phyloP scores from a whole-genome alignment of 805 yeast genomes.

The Cyberlindnera euphorbiae region DNA sequence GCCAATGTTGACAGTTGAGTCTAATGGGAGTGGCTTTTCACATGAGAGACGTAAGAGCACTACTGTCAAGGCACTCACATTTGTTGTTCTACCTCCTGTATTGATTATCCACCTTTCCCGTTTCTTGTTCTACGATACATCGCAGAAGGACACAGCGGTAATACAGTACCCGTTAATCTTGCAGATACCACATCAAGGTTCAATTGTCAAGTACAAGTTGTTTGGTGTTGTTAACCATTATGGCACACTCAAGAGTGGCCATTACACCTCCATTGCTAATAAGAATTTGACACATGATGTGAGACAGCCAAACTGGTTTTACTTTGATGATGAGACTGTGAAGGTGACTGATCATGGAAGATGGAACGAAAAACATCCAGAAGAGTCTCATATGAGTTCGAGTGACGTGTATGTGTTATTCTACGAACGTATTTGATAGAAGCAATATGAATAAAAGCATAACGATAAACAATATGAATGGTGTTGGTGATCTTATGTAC shows the following conservation, averaged over 20 bases:
- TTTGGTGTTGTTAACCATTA: slow-evolving; percentile 65
- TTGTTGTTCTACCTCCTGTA: slow-evolving; percentile 75
- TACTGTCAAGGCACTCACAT: slow-evolving; percentile 66
- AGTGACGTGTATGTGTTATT: slow-evolving; percentile 67
- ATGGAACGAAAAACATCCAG: slow-evolving; percentile 31
- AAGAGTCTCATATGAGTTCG: slow-evolving; percentile 34
- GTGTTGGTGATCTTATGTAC: too few relatives aligned
- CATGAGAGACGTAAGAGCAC: slow-evolving; percentile 23
- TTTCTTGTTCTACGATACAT: slow-evolving; percentile 51
- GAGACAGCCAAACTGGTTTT: slow-evolving; percentile 54
- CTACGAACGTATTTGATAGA: slow-evolving; percentile 48
- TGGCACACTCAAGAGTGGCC: slow-evolving; percentile 70
- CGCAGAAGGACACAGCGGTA: slow-evolving; percentile 46
- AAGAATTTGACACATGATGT: slow-evolving; percentile 36
- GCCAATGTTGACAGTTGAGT: slow-evolving; percentile 1
- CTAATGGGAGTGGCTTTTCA: slow-evolving; percentile 5
- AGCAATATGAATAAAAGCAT: slow-evolving; percentile 15
- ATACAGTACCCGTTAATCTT: slow-evolving; percentile 54
- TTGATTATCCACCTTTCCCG: slow-evolving; percentile 83
- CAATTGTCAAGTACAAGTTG: slow-evolving; percentile 41
- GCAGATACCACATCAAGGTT: slow-evolving; percentile 40
- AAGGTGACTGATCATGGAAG: slow-evolving; percentile 46
- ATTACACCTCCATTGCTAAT: slow-evolving; percentile 65
- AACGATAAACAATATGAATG: too few relatives aligned
- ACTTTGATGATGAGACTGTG: slow-evolving; percentile 68